Conservation (phyloP, 176 grass and related monocot genomes). For the Rhynchospora pubera region DNA sequence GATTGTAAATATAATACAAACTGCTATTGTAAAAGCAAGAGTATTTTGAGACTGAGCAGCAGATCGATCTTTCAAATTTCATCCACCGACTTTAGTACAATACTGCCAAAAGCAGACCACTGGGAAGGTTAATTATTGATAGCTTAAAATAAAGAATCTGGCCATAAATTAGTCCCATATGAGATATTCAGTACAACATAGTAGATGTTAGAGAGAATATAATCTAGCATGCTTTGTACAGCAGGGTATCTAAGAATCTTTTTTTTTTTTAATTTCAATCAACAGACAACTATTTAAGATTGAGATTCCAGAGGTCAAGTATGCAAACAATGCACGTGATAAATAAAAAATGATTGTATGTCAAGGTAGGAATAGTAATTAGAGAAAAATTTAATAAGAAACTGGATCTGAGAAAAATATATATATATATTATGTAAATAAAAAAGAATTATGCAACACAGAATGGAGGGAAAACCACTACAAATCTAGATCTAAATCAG, state of each 20-base stretch:
- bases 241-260: neutral
- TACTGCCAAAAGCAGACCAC: neutral
- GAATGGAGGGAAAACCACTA: neutral
- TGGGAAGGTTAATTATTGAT: constrained; percentile 21
- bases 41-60: neutral
- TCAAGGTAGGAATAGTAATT: neutral
- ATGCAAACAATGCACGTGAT: neutral
- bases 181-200: neutral
- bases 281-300: neutral
- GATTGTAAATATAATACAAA: neutral
- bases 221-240: neutral
- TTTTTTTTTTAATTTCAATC: neutral
- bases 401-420: constrained; percentile 4
- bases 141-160: neutral
- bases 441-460: neutral
- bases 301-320: neutral
- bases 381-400: neutral
- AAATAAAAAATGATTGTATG: neutral
- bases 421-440: neutral
- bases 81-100: constrained; percentile 12
- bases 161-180: neutral
- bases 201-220: neutral
- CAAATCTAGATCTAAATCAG: constrained; percentile 1
- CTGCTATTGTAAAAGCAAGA: neutral
- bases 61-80: constrained; percentile 3